These are phyloP conservation scores for Hyparrhenia diplandra DNA, from an alignment of 176 grass and related monocot species.

Conservation along the genomic window DNA sequence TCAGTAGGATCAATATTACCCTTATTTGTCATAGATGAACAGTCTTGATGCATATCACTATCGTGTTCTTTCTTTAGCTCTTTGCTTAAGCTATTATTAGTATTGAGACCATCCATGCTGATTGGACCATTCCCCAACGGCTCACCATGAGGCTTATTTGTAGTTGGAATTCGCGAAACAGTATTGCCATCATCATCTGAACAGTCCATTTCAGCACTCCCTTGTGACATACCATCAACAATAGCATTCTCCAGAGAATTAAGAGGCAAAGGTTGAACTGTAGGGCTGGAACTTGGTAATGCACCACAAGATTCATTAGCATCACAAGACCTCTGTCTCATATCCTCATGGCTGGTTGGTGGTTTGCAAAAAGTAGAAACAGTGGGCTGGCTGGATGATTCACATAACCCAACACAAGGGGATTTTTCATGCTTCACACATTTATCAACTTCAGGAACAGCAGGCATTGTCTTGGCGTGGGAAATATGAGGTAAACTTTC, in stretches of 20 bases:
- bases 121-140: conserved; percentile 11
- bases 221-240: conserved; percentile 48
- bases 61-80: conserved; percentile 21
- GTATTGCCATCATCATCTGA: conserved; percentile 44
- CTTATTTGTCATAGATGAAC: conserved; percentile 31
- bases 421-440: conserved; percentile 29
- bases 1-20: not conserved
- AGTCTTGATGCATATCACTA: conserved; percentile 6
- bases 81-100: not conserved
- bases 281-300: conserved; percentile 13
- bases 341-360: not conserved
- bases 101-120: not conserved
- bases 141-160: conserved; percentile 11
- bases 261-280: conserved; percentile 13
- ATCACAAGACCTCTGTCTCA: not conserved
- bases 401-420: conserved; percentile 17
- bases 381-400: not conserved
- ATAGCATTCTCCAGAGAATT: conserved; percentile 9
- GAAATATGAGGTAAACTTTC: conserved; percentile 1
- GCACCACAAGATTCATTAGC: not conserved
- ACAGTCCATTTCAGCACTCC: conserved; percentile 60
- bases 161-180: conserved; percentile 20
- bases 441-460: conserved; percentile 27
- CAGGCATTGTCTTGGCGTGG: not conserved
- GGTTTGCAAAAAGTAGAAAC: conserved; percentile 22